Percentiles rank a stretch among this genome's conserved stretches.
Conservation (phyloP, 306 rosid species). For the Pueraria montana region DNA sequence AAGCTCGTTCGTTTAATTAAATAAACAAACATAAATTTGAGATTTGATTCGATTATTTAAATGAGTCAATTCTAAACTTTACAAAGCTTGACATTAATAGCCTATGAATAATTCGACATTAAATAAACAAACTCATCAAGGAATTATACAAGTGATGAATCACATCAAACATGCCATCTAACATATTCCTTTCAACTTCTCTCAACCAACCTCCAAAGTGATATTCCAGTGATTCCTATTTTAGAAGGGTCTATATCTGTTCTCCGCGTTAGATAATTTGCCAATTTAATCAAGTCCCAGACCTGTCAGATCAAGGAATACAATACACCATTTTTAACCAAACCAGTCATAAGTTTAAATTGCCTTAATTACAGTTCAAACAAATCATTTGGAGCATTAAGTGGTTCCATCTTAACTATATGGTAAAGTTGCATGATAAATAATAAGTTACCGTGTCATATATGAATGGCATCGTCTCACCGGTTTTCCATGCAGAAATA, state of each 20-base stretch:
- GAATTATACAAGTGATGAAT: conserved; percentile 41
- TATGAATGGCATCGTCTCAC: conserved; percentile 93
- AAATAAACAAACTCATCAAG: too few species aligned
- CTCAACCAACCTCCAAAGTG: conserved; percentile 88
- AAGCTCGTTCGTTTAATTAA: too few species aligned
- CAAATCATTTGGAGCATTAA: conserved; percentile 39
- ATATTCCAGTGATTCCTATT: conserved; percentile 93
- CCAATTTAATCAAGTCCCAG: conserved; percentile 92
- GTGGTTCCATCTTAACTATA: conserved; percentile 33
- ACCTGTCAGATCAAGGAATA: conserved; percentile 59
- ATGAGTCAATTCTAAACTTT: too few species aligned
- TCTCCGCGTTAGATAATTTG: conserved; percentile 82
- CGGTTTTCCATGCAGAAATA: conserved; percentile 78
- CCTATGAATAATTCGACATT: too few species aligned
- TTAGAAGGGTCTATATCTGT: conserved; percentile 73
- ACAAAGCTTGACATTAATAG: too few species aligned
- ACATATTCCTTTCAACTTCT: conserved; percentile 44
- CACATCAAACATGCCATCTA: conserved; percentile 11
- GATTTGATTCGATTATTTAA: too few species aligned
- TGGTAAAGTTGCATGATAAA: conserved; percentile 38
- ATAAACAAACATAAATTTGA: too few species aligned
- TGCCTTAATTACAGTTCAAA: conserved; percentile 29
- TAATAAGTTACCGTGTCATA: conserved; percentile 77
- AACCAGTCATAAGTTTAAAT: conserved; percentile 31
- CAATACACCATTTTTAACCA: conserved; percentile 30